A percentile compares a stretch with the other conserved stretches of the same genome.
Evolutionary conservation across 1,284 basidiomycete species (phyloP).

Genomic region (Heterobasidion parviporum): DNA sequence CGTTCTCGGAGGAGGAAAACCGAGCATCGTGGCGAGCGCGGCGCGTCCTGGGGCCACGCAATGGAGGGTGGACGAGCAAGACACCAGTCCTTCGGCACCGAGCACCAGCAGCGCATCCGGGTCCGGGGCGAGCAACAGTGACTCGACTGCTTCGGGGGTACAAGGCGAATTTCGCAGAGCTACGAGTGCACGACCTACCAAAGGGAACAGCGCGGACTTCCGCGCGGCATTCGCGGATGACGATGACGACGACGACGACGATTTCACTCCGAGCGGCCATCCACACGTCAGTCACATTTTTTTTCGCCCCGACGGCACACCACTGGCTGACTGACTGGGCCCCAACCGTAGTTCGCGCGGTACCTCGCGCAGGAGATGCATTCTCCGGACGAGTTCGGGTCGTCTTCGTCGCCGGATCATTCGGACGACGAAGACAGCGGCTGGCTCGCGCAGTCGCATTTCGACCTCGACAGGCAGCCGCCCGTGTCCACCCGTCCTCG

Average conservation of each 20-base stretch:
- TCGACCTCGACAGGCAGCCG: conserved; percentile 45
- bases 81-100: conserved; percentile 25
- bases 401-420: conserved; percentile 34
- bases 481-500: conserved; percentile 45
- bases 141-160: conserved; percentile 17
- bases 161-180: conserved; percentile 53
- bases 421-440: conserved; percentile 66
- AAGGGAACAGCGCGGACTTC: conserved; percentile 60
- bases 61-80: conserved; percentile 71
- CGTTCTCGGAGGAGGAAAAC: conserved; percentile 79
- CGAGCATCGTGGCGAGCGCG: conserved; percentile 39
- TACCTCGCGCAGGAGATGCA: conserved; percentile 71
- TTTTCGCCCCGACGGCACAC: not conserved
- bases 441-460: conserved; percentile 70
- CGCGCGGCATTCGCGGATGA: conserved; percentile 43
- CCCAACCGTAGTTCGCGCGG: conserved; percentile 52
- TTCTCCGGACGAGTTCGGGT: conserved; percentile 44
- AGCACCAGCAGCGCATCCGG: conserved; percentile 14
- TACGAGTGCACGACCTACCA: conserved; percentile 28
- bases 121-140: conserved; percentile 12
- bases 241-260: conserved; percentile 35
- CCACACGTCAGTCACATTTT: conserved; percentile 38
- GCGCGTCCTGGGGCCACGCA: conserved; percentile 27
- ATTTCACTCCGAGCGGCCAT: conserved; percentile 25
- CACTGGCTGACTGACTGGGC: not conserved